Conservation (phyloP, 2,329 filamentous ascomycete genomes). For the Colletotrichum liriopes region DNA sequence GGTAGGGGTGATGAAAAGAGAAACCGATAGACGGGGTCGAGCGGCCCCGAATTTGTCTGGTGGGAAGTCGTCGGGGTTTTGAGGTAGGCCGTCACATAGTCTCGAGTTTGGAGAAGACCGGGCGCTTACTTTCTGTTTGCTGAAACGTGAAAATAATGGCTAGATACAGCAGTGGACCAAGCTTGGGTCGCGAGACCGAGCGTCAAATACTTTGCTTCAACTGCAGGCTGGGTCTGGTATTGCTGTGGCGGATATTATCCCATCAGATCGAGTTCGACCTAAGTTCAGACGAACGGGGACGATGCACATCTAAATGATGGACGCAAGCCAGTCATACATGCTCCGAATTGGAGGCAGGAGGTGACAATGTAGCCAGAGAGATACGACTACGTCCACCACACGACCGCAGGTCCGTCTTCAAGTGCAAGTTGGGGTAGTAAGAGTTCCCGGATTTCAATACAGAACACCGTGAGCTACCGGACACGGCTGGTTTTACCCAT, state of each 20-base stretch:
- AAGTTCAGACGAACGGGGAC: slow-evolving; percentile 5
- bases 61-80: slow-evolving; percentile 3
- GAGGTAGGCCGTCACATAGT: slow-evolving; percentile 8
- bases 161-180: not conserved
- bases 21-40: not conserved
- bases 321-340: not conserved
- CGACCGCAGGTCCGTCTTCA: not conserved
- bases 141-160: not conserved
- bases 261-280: not conserved
- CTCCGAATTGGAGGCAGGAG: too few species aligned
- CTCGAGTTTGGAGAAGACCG: slow-evolving; percentile 1
- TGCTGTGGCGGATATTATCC: not conserved
- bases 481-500: not conserved
- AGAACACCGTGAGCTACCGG: not conserved
- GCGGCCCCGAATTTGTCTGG: not conserved
- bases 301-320: not conserved
- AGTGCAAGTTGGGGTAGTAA: not conserved
- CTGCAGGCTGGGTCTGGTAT: not conserved
- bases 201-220: not conserved
- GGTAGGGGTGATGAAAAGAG: not conserved
- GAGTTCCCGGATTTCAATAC: not conserved
- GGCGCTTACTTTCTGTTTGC: slow-evolving; percentile 10
- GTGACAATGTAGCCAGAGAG: not conserved
- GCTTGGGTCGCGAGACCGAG: slow-evolving; percentile 17
- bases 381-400: not conserved